Percentiles rank a stretch among this genome's conserved stretches.
phyloP scores from a whole-genome alignment of 805 yeast species.

The Kodamaea fukazawae region DNA sequence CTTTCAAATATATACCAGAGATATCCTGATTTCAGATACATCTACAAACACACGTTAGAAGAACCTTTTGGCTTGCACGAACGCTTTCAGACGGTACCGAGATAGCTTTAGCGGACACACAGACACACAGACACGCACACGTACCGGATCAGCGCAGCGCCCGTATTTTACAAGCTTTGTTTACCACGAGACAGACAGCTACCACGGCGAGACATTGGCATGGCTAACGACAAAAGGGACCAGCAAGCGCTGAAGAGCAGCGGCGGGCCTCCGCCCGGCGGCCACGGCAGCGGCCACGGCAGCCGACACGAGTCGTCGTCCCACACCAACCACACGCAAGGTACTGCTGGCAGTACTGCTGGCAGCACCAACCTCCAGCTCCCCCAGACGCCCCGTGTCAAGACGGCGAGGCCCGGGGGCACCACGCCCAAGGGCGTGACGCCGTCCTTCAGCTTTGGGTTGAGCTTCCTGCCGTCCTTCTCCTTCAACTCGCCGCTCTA shows the following conservation, averaged over 20 bases:
- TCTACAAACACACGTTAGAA: too few species aligned
- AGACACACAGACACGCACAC: too few species aligned
- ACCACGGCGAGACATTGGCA: not conserved
- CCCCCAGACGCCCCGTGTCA: conserved; percentile 9
- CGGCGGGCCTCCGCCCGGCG: not conserved
- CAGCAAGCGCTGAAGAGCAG: conserved; percentile 1
- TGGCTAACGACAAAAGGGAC: conserved; percentile 2
- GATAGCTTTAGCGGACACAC: too few species aligned
- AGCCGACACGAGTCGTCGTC: not conserved
- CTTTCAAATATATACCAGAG: too few species aligned
- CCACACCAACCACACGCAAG: not conserved
- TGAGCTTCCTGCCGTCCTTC: conserved; percentile 44
- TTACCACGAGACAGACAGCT: too few species aligned
- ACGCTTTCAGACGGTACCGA: too few species aligned
- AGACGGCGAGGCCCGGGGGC: conserved; percentile 2
- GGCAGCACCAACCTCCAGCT: conserved; percentile 6
- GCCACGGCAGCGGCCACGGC: not conserved
- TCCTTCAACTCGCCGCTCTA: conserved; percentile 36
- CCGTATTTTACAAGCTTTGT: too few species aligned
- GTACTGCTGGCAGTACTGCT: conserved; percentile 1
- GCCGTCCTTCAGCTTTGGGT: conserved; percentile 37
- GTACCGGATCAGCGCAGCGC: too few species aligned
- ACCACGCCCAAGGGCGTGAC: conserved; percentile 18
- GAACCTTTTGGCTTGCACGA: too few species aligned
- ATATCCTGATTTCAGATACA: too few species aligned